Conservation (phyloP, 257 asterid genomes). For the Nyctanthes arbortristis region DNA sequence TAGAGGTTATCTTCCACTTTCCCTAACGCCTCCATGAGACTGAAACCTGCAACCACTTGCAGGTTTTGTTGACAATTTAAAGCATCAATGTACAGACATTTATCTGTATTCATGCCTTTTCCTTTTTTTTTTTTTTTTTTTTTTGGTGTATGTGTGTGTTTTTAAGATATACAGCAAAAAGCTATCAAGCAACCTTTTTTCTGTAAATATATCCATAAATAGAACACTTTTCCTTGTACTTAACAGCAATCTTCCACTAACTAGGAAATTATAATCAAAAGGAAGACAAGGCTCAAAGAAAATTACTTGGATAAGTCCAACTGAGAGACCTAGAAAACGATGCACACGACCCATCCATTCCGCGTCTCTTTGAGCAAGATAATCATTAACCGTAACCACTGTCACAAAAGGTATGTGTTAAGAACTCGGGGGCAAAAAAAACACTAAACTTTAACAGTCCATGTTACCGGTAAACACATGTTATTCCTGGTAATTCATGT, state of each 20-base stretch:
- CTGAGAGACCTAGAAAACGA: constrained; percentile 95
- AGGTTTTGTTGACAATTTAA: constrained; percentile 4
- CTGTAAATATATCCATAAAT: not conserved
- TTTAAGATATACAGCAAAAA: no score
- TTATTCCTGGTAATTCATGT: constrained; percentile 8
- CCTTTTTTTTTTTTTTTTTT: not conserved
- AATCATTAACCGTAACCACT: constrained; percentile 97
- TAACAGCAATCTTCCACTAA: not conserved
- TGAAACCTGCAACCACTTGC: not conserved
- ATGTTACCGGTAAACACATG: constrained; percentile 15
- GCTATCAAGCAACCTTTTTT: not conserved
- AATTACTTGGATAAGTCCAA: constrained; percentile 95
- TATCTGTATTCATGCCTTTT: constrained; percentile 8
- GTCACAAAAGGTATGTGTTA: constrained; percentile 34
- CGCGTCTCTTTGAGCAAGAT: constrained; percentile 98
- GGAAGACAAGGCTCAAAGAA: constrained; percentile 13
- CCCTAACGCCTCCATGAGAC: not conserved
- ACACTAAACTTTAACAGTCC: constrained; percentile 14
- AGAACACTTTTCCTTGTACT: not conserved
- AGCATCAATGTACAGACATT: constrained; percentile 9
- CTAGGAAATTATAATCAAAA: constrained; percentile 1
- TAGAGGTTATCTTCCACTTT: not conserved
- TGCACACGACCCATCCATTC: constrained; percentile 99
- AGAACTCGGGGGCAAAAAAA: constrained; percentile 14
- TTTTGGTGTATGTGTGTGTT: constrained; percentile 7